Conservation (phyloP, 352 stramenopile species). For the Phytopythium helicoides region DNA sequence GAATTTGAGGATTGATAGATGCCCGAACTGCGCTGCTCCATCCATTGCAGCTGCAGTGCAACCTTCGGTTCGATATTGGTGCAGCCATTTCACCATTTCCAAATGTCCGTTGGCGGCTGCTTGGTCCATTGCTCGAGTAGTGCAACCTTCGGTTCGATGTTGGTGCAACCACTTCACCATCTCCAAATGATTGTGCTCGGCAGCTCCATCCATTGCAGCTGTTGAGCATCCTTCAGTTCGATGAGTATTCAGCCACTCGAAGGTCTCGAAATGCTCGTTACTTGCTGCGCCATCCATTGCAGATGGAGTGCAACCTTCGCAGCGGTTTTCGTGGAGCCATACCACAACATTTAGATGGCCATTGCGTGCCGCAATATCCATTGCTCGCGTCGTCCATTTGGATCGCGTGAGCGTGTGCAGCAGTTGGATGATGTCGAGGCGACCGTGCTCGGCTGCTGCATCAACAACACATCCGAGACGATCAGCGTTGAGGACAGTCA, state of each 20-base stretch:
- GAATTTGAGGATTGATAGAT: too few relatives aligned
- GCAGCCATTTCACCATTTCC: too few relatives aligned
- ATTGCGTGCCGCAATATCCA: neutral
- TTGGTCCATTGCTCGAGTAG: too few relatives aligned
- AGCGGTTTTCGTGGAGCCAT: neutral
- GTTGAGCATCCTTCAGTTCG: neutral
- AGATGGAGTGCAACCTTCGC: neutral
- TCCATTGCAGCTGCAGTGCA: too few relatives aligned
- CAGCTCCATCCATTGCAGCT: neutral
- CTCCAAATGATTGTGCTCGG: too few relatives aligned
- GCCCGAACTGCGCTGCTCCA: too few relatives aligned
- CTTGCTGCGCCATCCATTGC: neutral
- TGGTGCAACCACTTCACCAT: neutral
- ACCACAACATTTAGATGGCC: neutral
- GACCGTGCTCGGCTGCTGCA: too few relatives aligned
- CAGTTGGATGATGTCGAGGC: too few relatives aligned
- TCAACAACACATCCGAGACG: too few relatives aligned
- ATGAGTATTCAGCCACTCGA: neutral
- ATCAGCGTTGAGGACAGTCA: too few relatives aligned
- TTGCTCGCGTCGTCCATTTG: neutral
- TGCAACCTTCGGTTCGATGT: neutral
- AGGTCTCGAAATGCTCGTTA: neutral
- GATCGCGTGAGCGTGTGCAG: neutral
- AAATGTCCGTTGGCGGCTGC: too few relatives aligned
- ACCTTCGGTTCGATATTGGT: too few relatives aligned